A percentile compares a stretch with the other conserved stretches of the same genome.
Evolutionary conservation across 2,329 filamentous ascomycete species (phyloP).

Genomic region (Mollisia scopiformis): DNA sequence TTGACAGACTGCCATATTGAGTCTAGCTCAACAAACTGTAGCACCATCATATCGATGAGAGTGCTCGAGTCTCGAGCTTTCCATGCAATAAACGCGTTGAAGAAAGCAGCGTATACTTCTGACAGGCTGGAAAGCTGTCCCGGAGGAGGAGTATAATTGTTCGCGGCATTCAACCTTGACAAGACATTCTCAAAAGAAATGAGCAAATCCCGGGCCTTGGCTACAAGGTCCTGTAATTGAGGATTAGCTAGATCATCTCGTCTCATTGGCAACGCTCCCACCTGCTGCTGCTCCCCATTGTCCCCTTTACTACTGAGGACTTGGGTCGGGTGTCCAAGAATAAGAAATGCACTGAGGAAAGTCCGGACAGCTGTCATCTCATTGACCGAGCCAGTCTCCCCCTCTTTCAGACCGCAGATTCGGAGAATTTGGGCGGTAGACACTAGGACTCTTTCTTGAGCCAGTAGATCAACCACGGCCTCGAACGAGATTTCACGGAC

Average conservation of each 20-base stretch:
- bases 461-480: constrained; percentile 69
- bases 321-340: constrained; percentile 76
- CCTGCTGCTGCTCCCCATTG: constrained; percentile 59
- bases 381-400: constrained; percentile 61
- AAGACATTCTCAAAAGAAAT: constrained; percentile 78
- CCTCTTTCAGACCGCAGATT: constrained; percentile 71
- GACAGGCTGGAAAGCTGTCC: constrained; percentile 65
- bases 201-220: constrained; percentile 76
- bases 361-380: constrained; percentile 74
- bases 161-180: constrained; percentile 65
- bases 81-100: constrained; percentile 82
- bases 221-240: constrained; percentile 71
- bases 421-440: constrained; percentile 69
- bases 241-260: constrained; percentile 61
- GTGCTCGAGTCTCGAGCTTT: constrained; percentile 79
- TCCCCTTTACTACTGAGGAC: constrained; percentile 75
- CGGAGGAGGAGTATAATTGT: constrained; percentile 68
- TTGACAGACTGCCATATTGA: constrained; percentile 84
- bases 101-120: constrained; percentile 73
- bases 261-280: constrained; percentile 49
- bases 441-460: constrained; percentile 66
- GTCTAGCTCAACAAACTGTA: constrained; percentile 83
- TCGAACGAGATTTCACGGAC: constrained; percentile 75
- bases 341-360: constrained; percentile 80
- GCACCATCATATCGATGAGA: constrained; percentile 81